Conservation (phyloP, 805 yeast species). For the Pichia rugopelliculosa region DNA sequence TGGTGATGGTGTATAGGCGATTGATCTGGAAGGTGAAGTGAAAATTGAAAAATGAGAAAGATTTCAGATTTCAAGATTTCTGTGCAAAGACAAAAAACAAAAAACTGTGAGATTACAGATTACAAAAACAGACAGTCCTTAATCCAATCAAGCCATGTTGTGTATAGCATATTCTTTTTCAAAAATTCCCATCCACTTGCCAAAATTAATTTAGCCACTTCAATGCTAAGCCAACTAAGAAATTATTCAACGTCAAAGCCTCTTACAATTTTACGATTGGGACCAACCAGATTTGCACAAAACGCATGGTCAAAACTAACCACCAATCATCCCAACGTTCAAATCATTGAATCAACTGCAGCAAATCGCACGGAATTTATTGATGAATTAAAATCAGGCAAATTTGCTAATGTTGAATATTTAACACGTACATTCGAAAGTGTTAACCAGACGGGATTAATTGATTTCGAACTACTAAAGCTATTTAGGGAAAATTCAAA, state of each 20-base stretch:
- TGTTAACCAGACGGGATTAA: constrained; percentile 32
- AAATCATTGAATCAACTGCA: constrained; percentile 40
- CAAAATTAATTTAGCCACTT: too few species aligned
- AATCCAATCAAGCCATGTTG: too few species aligned
- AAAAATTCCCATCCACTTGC: too few species aligned
- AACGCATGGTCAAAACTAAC: constrained; percentile 49
- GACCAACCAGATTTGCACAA: constrained; percentile 51
- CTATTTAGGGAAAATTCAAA: constrained; percentile 28
- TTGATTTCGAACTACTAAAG: constrained; percentile 37
- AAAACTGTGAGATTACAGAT: too few species aligned
- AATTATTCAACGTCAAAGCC: constrained; percentile 17
- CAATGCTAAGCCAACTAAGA: neutral
- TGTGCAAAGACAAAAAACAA: too few species aligned
- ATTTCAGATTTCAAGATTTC: too few species aligned
- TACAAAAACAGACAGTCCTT: too few species aligned
- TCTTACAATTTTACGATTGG: constrained; percentile 62
- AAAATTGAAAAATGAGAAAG: neutral
- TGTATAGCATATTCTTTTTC: too few species aligned
- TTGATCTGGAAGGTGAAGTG: neutral
- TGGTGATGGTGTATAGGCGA: neutral
- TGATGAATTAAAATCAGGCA: constrained; percentile 29
- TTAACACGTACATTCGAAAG: constrained; percentile 38
- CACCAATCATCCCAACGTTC: constrained; percentile 26
- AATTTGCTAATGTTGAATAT: constrained; percentile 30
- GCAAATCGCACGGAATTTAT: constrained; percentile 35